phyloP scores from a whole-genome alignment of 805 yeast species.

The Wickerhamiella musiphila region DNA sequence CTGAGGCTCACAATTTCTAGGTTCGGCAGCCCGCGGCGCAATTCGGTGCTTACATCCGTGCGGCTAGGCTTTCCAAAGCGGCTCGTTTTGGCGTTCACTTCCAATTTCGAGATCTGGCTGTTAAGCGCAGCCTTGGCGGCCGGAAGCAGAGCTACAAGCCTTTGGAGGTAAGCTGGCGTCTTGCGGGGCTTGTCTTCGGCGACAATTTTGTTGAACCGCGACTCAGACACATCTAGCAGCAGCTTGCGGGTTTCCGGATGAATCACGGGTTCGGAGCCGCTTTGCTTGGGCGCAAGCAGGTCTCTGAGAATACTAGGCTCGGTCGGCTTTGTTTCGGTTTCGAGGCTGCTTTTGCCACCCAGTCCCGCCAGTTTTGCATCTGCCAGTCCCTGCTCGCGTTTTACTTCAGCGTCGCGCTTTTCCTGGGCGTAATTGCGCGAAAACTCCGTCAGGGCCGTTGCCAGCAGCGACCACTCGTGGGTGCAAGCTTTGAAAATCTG shows the following conservation, averaged over 20 bases:
- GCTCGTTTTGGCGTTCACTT: constrained; percentile 1
- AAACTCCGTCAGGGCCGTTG: neutral
- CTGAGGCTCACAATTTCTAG: constrained; percentile 19
- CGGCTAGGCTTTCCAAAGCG: constrained; percentile 21
- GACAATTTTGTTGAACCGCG: neutral
- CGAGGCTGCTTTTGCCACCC: neutral
- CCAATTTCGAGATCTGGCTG: neutral
- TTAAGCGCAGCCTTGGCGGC: neutral
- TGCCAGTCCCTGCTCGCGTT: neutral
- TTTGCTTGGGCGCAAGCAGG: neutral
- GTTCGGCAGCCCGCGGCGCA: constrained; percentile 15
- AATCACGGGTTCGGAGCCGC: too few species aligned
- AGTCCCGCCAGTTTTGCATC: neutral
- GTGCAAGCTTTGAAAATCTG: constrained; percentile 11
- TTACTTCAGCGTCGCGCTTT: neutral
- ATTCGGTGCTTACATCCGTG: constrained; percentile 18
- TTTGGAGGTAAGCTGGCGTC: too few species aligned
- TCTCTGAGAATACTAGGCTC: neutral
- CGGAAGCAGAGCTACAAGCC: too few species aligned
- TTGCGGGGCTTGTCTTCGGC: neutral
- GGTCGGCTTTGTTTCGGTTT: too few species aligned
- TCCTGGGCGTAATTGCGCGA: neutral
- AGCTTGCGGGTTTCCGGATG: too few species aligned
- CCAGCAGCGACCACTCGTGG: constrained; percentile 3
- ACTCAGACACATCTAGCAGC: too few species aligned